A percentile compares a stretch with the other conserved stretches of the same genome.
These are phyloP conservation scores for Przewalskia tangutica DNA, from an alignment of 257 asterid species.

Conservation along the genomic window DNA sequence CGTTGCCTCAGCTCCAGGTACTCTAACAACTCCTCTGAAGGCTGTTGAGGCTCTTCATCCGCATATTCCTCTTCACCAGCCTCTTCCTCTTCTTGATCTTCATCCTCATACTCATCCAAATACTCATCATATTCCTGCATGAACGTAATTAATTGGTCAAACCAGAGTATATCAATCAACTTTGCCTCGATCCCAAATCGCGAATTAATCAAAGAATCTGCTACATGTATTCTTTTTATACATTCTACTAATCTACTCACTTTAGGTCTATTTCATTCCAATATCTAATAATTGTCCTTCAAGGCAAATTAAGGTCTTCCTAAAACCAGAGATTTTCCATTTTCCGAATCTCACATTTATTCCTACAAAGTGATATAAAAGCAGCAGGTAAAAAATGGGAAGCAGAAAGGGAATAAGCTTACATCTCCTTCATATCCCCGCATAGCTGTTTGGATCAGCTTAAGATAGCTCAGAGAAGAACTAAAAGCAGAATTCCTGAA, in stretches of 20 bases:
- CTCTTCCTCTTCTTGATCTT: conserved; percentile 55
- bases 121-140: conserved; percentile 57
- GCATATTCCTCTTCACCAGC: conserved; percentile 38
- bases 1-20: conserved; percentile 63
- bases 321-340: neutral
- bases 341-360: neutral
- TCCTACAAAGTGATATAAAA: neutral
- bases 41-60: conserved; percentile 47
- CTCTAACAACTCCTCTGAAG: conserved; percentile 63
- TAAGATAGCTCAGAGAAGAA: neutral
- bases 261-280: neutral
- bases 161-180: neutral
- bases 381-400: neutral
- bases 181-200: neutral
- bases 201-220: neutral
- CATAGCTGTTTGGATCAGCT: conserved; percentile 21
- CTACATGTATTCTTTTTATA: neutral
- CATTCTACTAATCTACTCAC: neutral
- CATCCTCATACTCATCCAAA: conserved; percentile 31
- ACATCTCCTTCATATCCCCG: conserved; percentile 48
- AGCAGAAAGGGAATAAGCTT: conserved; percentile 11
- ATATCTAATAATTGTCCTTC: neutral
- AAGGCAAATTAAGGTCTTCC: neutral
- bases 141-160: neutral
- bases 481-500: neutral